Conservation (phyloP, 768 basidiomycete genomes). For the Floccularia luteovirens region DNA sequence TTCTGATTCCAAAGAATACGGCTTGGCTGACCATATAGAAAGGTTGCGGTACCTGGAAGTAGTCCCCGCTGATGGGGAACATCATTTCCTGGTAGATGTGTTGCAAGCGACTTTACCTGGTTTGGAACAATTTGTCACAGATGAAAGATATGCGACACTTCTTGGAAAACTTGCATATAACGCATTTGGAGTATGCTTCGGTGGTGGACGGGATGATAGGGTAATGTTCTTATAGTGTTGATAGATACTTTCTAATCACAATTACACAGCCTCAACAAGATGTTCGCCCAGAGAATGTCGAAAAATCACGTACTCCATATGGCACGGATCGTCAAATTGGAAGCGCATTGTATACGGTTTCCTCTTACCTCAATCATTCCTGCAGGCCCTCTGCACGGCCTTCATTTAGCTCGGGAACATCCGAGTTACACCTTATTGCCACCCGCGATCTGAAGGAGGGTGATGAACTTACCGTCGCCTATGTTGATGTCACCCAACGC, state of each 20-base stretch:
- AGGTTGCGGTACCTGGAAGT: slow-evolving; percentile 62
- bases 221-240: slow-evolving; percentile 23
- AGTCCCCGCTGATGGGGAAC: slow-evolving; percentile 38
- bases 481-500: slow-evolving; percentile 58
- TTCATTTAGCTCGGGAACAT: slow-evolving; percentile 56
- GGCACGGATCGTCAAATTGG: slow-evolving; percentile 76
- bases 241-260: slow-evolving; percentile 8
- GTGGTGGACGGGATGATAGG: slow-evolving; percentile 63
- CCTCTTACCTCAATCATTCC: slow-evolving; percentile 73
- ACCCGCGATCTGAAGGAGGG: slow-evolving; percentile 61
- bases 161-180: slow-evolving; percentile 74
- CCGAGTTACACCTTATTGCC: slow-evolving; percentile 67
- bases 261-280: slow-evolving; percentile 37
- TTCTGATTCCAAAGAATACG: slow-evolving; percentile 46
- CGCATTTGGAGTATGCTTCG: slow-evolving; percentile 63
- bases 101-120: slow-evolving; percentile 60
- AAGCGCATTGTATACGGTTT: slow-evolving; percentile 66
- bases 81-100: slow-evolving; percentile 41
- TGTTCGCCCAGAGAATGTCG: slow-evolving; percentile 60
- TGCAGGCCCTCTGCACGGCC: slow-evolving; percentile 64
- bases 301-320: slow-evolving; percentile 68
- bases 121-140: slow-evolving; percentile 61
- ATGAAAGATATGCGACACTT: slow-evolving; percentile 52
- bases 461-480: slow-evolving; percentile 71
- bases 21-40: slow-evolving; percentile 71